Evolutionary conservation across 148 eudicot species (phyloP).

Genomic region (Vaccinium macrocarpon): DNA sequence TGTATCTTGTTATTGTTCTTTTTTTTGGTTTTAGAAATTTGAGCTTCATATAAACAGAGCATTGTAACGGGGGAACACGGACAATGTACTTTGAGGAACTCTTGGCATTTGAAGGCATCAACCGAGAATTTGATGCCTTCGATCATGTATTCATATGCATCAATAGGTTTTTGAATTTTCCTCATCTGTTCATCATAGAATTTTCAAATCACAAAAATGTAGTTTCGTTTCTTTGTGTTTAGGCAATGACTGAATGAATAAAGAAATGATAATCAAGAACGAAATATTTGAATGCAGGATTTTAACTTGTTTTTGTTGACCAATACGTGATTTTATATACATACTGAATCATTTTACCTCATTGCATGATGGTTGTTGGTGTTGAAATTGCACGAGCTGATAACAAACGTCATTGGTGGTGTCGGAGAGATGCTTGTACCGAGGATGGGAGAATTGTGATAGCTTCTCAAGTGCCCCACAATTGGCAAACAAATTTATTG

Average conservation of each 20-base stretch:
- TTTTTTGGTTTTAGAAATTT: no score
- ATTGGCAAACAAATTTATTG: conserved; percentile 41
- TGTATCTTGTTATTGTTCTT: no score
- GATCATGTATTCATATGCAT: background rate
- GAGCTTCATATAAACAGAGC: background rate
- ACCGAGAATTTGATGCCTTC: background rate
- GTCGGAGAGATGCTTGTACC: conserved; percentile 32
- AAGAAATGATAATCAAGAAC: no score
- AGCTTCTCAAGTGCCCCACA: conserved; percentile 7
- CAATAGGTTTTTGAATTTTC: background rate
- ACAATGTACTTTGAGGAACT: no score
- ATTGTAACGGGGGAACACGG: no score
- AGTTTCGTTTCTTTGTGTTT: no score
- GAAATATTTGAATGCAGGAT: no score
- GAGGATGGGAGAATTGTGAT: conserved; percentile 26
- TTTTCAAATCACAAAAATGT: no score
- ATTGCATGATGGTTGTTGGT: background rate
- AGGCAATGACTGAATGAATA: no score
- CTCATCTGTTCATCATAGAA: background rate
- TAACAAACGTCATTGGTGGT: conserved; percentile 43
- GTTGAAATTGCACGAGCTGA: conserved; percentile 33
- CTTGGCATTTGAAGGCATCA: background rate
- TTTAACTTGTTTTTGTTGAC: no score
- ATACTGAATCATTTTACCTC: background rate
- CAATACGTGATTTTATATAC: no score